phyloP scores from a whole-genome alignment of 2,329 filamentous ascomycete genomes.

The Verticillium longisporum region DNA sequence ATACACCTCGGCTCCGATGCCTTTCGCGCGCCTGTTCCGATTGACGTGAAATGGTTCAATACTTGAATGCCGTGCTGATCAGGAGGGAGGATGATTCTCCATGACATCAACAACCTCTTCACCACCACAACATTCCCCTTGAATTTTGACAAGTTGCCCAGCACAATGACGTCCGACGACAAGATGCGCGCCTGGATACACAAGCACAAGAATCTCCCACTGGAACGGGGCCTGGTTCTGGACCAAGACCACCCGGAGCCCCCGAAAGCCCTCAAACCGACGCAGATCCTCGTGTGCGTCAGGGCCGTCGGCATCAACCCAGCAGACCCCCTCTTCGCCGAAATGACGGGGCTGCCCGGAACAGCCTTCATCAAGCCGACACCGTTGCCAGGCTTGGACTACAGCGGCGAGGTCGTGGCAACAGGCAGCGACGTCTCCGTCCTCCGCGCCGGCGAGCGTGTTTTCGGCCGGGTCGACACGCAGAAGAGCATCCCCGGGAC shows the following conservation, averaged over 20 bases:
- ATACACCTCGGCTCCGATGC: no score
- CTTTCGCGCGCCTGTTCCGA: no score
- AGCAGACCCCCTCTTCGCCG: conserved; percentile 39
- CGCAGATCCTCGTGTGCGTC: conserved; percentile 35
- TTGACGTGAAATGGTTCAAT: no score
- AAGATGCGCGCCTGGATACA: neutral
- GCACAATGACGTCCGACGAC: neutral
- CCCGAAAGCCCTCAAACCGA: conserved; percentile 14
- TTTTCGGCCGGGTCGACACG: conserved; percentile 30
- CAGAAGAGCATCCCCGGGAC: conserved; percentile 29
- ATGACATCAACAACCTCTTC: no score
- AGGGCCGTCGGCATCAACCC: conserved; percentile 37
- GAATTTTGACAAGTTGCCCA: no score
- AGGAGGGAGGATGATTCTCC: no score
- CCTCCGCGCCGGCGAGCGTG: conserved; percentile 30
- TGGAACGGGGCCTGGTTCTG: conserved; percentile 19
- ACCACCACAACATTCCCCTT: no score
- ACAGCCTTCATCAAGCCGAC: conserved; percentile 27
- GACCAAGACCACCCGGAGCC: conserved; percentile 15
- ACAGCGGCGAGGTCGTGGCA: conserved; percentile 40
- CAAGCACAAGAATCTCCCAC: neutral
- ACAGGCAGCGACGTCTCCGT: conserved; percentile 12
- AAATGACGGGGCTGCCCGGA: conserved; percentile 26
- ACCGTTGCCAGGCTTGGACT: conserved; percentile 42
- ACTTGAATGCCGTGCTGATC: no score